Base-by-base conservation (phyloP, 768 basidiomycete genomes). In the Suillus brevipes region DNA sequence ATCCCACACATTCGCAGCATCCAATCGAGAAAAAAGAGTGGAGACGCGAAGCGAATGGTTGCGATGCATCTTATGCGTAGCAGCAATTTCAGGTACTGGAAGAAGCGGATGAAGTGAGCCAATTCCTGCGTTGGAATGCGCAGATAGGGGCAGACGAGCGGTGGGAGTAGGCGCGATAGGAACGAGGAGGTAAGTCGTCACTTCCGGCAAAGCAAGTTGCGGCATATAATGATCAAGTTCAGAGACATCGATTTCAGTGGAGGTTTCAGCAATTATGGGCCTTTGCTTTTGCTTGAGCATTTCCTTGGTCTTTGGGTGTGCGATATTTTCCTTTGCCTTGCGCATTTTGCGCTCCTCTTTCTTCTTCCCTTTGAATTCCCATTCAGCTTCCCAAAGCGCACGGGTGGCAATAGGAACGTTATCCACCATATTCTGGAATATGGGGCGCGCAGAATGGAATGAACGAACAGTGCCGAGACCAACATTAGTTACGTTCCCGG, bases 91-190 rank as follows among this genome's bases (percentile, higher is more conserved):
- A 13, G 84, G 73, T 5, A 90, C 73, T 0, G 89, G 89, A 5
- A 92, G 80, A 14, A 89, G 75, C 1, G 72, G 72, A 55, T 78
- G 76, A 16, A 66, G 66, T 18, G 55, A 28, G 9, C 68, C 68
- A 37, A 68, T 53, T 9, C 63, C 65, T 4, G 63, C 14, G 25
- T 68, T 66, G 13, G 71, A 72, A 57, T 65, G 74, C 52, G 64
- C 75, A 58, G 78, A 78, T 60, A 93, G 80, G 4, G 91, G 91
- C 12, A 86, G 74, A n/a, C 88, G 87, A 5, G 82, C 73, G 0
- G 87, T 86, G 9, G 91, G 89, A 2, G 89, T 89, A 1, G 92
- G 91, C 0, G 88, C 89, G 65, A 94, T 84, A 61, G 92, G 91
- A 37, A 94, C 83, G 58, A 91, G 83, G 59, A 94, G 85, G 68